phyloP scores from a whole-genome alignment of 1,284 basidiomycete genomes.

The Cystobasidium sp. region DNA sequence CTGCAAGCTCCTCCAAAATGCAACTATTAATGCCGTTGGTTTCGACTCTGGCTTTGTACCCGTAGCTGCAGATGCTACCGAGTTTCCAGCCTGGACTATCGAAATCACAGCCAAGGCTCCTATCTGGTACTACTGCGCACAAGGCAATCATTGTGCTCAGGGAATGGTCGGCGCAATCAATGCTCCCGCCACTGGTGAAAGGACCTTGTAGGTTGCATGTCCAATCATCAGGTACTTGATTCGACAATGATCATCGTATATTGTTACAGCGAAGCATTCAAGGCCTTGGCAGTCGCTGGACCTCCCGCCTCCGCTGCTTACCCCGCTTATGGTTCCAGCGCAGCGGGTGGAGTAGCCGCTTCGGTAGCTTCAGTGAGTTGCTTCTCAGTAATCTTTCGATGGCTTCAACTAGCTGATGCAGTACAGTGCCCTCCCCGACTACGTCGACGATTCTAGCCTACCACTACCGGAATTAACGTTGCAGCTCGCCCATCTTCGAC shows the following conservation, averaged over 20 bases:
- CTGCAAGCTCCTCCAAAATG: constrained; percentile 38
- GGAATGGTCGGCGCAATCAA: constrained; percentile 72
- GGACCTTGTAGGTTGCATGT: constrained; percentile 62
- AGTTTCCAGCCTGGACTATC: constrained; percentile 52
- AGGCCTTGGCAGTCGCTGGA: constrained; percentile 17
- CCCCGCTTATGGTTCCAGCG: neutral
- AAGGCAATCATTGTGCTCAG: constrained; percentile 43
- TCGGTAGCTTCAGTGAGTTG: neutral
- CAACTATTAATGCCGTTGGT: constrained; percentile 53
- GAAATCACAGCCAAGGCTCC: constrained; percentile 63
- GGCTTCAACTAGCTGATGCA: neutral
- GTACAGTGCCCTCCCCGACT: neutral
- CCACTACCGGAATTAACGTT: constrained; percentile 1
- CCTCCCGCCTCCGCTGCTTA: neutral
- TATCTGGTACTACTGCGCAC: constrained; percentile 64
- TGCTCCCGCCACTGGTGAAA: constrained; percentile 61
- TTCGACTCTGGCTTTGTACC: constrained; percentile 65
- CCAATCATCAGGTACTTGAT: constrained; percentile 52
- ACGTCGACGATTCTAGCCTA: neutral
- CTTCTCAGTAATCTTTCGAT: neutral
- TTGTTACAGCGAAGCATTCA: constrained; percentile 34
- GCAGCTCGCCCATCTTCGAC: constrained; percentile 2
- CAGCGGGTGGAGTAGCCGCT: neutral
- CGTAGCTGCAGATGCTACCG: constrained; percentile 60
- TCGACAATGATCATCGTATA: neutral